A percentile compares a stretch with the other conserved stretches of the same genome.
Evolutionary conservation across 2,329 filamentous ascomycete species (phyloP).

Genomic region (Aureobasidium sp.): DNA sequence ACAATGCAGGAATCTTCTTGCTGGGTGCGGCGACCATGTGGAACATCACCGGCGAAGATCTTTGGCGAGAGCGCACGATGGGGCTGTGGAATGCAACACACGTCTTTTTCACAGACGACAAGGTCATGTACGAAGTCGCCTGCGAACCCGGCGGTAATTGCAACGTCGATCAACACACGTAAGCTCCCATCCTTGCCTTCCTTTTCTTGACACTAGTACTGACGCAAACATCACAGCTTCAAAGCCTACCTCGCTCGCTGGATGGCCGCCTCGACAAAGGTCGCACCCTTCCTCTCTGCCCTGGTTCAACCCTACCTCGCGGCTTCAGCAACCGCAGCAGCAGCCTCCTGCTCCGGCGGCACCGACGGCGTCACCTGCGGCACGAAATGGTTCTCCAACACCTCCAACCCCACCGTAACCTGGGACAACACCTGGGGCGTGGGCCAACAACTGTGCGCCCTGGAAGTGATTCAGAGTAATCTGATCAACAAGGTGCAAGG

Average conservation of each 20-base stretch:
- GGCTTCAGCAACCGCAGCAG: constrained; percentile 38
- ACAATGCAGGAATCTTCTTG: constrained; percentile 47
- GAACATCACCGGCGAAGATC: constrained; percentile 42
- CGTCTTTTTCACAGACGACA: constrained; percentile 48
- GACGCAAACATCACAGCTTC: not conserved
- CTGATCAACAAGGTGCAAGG: constrained; percentile 32
- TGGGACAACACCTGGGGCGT: constrained; percentile 38
- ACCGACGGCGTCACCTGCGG: constrained; percentile 36
- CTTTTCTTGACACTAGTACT: not conserved
- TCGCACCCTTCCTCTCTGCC: constrained; percentile 34
- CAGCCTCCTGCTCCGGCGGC: constrained; percentile 38
- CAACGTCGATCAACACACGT: constrained; percentile 57
- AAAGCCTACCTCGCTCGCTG: constrained; percentile 60
- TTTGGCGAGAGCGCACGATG: constrained; percentile 38
- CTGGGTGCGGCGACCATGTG: constrained; percentile 52
- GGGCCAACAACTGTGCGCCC: constrained; percentile 45
- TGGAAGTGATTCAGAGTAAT: constrained; percentile 41
- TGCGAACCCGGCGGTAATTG: constrained; percentile 54
- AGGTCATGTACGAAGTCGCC: constrained; percentile 58
- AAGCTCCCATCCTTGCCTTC: constrained; percentile 18
- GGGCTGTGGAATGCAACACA: constrained; percentile 48
- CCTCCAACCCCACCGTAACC: constrained; percentile 10
- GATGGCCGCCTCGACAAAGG: constrained; percentile 37
- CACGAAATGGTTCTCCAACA: constrained; percentile 33
- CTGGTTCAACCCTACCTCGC: constrained; percentile 33